Base-by-base conservation (phyloP, 345 rosid genomes). In the Salix udensis region DNA sequence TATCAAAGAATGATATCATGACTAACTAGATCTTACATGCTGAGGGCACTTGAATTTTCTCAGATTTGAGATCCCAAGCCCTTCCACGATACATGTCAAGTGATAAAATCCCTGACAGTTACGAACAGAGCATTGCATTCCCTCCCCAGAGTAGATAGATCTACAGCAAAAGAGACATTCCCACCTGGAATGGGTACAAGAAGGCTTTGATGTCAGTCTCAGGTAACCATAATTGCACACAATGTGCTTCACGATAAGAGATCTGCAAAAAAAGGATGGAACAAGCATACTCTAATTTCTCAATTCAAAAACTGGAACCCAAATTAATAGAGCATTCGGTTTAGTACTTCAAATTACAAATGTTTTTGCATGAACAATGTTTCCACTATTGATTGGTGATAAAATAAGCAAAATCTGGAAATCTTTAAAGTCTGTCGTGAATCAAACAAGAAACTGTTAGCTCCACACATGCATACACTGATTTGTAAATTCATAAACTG, bases 41-140 rank as follows among this genome's bases (percentile, higher is more conserved):
- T 91, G 98, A 46, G 97, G 94, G 74, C 98, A 95, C 87, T 79
- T 92, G 74, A 95, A 95, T 58, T 87, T 93, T 70, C 70, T 82
- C 3, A 64, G 69, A 37, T 80, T 88, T 4, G 86, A 76, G 77
- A 86, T 65, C 19, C 86, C 83, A 61, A 84, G 76, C 42, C 68
- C 79, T 80, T 84, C 84, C 84, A 85, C 84, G 1, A 55, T 93
- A 74, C 98, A 95, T 65, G 1, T 19, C 14, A 68, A 40, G 80
- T 95, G 98, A 86, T 88, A 95, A 78, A 75, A 80, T 66, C 90
- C 91, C 74, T 80, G 73, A 76, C 98, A 95, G 53, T 85, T 85
- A 21, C 82, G 88, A 78, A 93, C 94, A 8, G 89, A 74, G 84
- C 98, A 95, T 34, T 30, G 18, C 36, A 89, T 36, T 80, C 87